These are phyloP conservation scores for Sanguinoderma infundibulare DNA, from an alignment of 1,284 basidiomycete species.

Conservation along the genomic window DNA sequence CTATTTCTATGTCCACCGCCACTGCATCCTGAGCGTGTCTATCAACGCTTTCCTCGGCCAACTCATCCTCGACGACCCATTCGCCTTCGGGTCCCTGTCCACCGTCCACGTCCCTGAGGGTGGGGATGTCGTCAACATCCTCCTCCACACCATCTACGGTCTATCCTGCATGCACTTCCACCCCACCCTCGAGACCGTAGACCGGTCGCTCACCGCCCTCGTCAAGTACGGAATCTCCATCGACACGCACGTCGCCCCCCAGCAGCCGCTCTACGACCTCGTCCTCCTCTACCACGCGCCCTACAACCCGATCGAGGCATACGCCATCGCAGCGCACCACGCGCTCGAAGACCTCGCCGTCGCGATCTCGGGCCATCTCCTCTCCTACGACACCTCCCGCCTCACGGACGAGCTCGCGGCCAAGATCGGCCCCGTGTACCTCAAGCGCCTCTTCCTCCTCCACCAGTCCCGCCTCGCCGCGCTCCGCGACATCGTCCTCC, in stretches of 20 bases:
- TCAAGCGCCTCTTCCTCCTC: constrained; percentile 45
- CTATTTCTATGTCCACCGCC: constrained; percentile 53
- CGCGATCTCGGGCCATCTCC: constrained; percentile 39
- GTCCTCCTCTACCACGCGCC: constrained; percentile 39
- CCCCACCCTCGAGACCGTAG: constrained; percentile 33
- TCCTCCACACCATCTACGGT: constrained; percentile 41
- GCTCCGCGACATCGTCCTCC: constrained; percentile 40
- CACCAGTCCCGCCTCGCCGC: constrained; percentile 41
- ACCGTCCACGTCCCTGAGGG: constrained; percentile 34
- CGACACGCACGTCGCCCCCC: constrained; percentile 22
- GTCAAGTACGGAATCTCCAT: constrained; percentile 36
- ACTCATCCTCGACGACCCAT: constrained; percentile 25
- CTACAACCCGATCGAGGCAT: constrained; percentile 38
- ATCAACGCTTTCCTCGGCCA: constrained; percentile 37
- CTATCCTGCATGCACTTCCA: constrained; percentile 35
- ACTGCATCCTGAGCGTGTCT: constrained; percentile 36
- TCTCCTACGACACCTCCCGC: constrained; percentile 36
- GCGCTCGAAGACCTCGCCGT: constrained; percentile 41
- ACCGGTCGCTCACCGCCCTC: constrained; percentile 33
- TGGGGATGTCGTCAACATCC: constrained; percentile 39
- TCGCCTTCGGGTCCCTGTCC: constrained; percentile 22
- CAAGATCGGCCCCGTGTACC: constrained; percentile 43
- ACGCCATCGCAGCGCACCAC: constrained; percentile 40
- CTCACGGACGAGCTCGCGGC: constrained; percentile 40
- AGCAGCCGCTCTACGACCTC: constrained; percentile 34